Evolutionary conservation across 768 basidiomycete genomes (phyloP).

Genomic region (Guyanaporus albipodus): DNA sequence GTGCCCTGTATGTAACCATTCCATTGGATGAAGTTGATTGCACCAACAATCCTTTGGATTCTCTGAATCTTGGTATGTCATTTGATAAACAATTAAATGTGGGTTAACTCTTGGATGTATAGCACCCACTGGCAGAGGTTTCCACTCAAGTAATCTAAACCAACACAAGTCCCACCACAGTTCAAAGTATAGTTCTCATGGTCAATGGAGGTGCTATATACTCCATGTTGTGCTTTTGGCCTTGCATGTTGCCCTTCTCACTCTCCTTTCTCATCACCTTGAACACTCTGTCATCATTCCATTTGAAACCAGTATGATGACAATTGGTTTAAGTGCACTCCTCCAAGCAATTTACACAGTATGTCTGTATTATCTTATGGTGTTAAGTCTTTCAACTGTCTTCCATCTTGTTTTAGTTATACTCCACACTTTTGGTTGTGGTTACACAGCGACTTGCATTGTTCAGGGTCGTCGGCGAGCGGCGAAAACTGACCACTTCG

Average conservation of each 20-base stretch:
- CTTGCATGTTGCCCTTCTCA: not conserved
- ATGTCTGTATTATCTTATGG: not conserved
- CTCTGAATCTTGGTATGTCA: not conserved
- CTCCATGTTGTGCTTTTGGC: not conserved
- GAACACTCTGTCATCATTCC: not conserved
- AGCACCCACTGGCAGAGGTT: too few relatives aligned
- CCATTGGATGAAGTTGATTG: not conserved
- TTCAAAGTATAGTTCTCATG: too few relatives aligned
- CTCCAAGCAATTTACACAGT: not conserved
- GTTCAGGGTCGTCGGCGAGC: not conserved
- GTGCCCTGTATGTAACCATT: not conserved
- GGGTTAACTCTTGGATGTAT: too few relatives aligned
- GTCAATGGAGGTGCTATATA: not conserved
- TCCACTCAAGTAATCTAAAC: too few relatives aligned
- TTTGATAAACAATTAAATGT: not conserved
- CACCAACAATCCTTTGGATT: not conserved
- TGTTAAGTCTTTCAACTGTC: not conserved
- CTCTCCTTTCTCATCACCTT: not conserved
- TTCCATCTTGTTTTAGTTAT: not conserved
- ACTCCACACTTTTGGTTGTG: not conserved
- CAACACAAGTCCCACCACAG: too few relatives aligned
- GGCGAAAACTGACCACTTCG: not conserved
- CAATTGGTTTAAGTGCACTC: not conserved
- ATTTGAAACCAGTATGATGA: not conserved
- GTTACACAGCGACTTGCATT: not conserved